Evolutionary conservation across 2,329 filamentous ascomycete species (phyloP).

Genomic region (Talaromyces marneffei): DNA sequence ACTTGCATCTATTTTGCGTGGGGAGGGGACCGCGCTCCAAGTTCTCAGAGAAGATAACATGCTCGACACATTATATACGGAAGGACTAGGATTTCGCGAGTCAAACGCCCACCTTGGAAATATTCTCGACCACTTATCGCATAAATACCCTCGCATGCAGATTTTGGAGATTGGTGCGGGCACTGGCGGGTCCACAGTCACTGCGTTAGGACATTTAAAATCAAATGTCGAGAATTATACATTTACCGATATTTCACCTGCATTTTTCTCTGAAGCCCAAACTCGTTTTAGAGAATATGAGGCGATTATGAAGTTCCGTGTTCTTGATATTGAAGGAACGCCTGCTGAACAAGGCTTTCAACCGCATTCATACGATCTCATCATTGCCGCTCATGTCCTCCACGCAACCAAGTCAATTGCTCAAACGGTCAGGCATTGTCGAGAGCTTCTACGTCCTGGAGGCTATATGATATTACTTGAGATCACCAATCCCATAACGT

Average conservation of each 20-base stretch:
- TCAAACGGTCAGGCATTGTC: constrained; percentile 22
- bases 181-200: constrained; percentile 34
- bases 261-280: constrained; percentile 6
- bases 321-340: constrained; percentile 26
- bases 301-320: constrained; percentile 20
- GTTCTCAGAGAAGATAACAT: constrained; percentile 32
- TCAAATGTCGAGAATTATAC: constrained; percentile 17
- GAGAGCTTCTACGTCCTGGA: constrained; percentile 31
- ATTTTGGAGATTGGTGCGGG: constrained; percentile 35
- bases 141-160: constrained; percentile 40
- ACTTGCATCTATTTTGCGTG: constrained; percentile 31
- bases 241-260: constrained; percentile 22
- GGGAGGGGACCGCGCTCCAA: constrained; percentile 34
- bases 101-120: constrained; percentile 12
- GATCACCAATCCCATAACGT: constrained; percentile 19
- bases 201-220: constrained; percentile 28
- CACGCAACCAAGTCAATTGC: constrained; percentile 26
- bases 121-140: constrained; percentile 31
- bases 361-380: constrained; percentile 24
- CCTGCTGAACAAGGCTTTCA: constrained; percentile 28
- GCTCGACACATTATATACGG: constrained; percentile 31
- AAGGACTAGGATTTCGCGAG: constrained; percentile 18
- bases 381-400: constrained; percentile 31
- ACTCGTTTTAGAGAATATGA: constrained; percentile 7
- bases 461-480: constrained; percentile 45